phyloP scores from a whole-genome alignment of 495 filamentous ascomycete genomes.

The Trichoderma gamsii region DNA sequence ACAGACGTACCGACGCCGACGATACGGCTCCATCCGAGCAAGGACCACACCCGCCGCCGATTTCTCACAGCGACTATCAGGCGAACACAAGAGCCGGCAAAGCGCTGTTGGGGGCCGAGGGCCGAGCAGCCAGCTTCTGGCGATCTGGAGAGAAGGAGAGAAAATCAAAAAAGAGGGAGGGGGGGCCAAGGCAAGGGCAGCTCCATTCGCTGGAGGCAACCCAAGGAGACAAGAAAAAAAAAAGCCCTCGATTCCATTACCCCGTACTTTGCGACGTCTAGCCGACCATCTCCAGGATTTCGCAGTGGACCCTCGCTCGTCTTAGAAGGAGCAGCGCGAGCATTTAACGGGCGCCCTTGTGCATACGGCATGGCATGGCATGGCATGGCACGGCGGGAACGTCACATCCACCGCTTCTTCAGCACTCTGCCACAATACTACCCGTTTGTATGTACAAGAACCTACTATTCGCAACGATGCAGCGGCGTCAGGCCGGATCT shows the following conservation, averaged over 20 bases:
- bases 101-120: conserved; percentile 2
- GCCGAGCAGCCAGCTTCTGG: neutral
- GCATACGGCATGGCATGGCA: neutral
- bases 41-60: neutral
- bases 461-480: neutral
- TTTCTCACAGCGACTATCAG: neutral
- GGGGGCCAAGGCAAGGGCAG: neutral
- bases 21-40: conserved; percentile 1
- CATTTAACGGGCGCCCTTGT: conserved; percentile 12
- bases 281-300: conserved; percentile 4
- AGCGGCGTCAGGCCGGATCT: neutral
- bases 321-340: conserved; percentile 11
- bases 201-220: neutral
- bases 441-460: neutral
- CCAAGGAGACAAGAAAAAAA: neutral
- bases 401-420: conserved; percentile 11
- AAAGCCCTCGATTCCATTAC: neutral
- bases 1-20: neutral
- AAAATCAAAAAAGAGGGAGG: neutral
- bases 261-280: neutral
- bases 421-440: too few species aligned
- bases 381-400: neutral
- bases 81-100: neutral
- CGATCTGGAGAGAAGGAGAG: neutral
- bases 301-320: conserved; percentile 9